Evolutionary conservation across 1,139 yeast species (phyloP).

Genomic region (Saccharomyces hybrid): DNA sequence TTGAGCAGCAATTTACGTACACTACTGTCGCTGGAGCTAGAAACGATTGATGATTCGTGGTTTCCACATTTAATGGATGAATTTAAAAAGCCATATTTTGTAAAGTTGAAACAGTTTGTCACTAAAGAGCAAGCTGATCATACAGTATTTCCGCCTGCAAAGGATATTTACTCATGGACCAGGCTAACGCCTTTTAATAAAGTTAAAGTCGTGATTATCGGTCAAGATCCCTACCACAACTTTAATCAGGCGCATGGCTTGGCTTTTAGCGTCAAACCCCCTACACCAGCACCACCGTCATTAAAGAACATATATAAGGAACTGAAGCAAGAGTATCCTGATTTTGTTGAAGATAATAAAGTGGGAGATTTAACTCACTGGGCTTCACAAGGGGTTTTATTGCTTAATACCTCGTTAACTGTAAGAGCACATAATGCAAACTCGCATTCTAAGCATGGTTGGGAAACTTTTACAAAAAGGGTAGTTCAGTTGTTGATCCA

Average conservation of each 20-base stretch:
- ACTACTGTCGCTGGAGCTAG: slow-evolving; percentile 61
- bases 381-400: slow-evolving; percentile 83
- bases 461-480: slow-evolving; percentile 84
- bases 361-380: slow-evolving; percentile 70
- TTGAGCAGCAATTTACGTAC: slow-evolving; percentile 47
- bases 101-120: slow-evolving; percentile 47
- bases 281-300: slow-evolving; percentile 86
- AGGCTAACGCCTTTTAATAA: slow-evolving; percentile 69
- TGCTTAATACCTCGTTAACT: slow-evolving; percentile 83
- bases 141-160: slow-evolving; percentile 64
- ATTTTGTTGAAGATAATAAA: slow-evolving; percentile 43
- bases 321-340: slow-evolving; percentile 51
- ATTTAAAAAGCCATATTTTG: slow-evolving; percentile 77
- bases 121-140: slow-evolving; percentile 17
- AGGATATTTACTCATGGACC: slow-evolving; percentile 90
- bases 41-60: slow-evolving; percentile 73
- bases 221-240: slow-evolving; percentile 97
- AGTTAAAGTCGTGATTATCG: slow-evolving; percentile 74
- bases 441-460: slow-evolving; percentile 84
- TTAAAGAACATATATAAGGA: slow-evolving; percentile 81
- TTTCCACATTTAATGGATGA: slow-evolving; percentile 60
- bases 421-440: slow-evolving; percentile 93
- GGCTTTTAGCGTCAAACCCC: slow-evolving; percentile 84
- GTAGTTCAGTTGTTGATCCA: slow-evolving; percentile 49
- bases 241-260: slow-evolving; percentile 91